A percentile compares a stretch with the other conserved stretches of the same genome.
phyloP scores from a whole-genome alignment of 768 basidiomycete genomes.

The Dentipellis sp. region DNA sequence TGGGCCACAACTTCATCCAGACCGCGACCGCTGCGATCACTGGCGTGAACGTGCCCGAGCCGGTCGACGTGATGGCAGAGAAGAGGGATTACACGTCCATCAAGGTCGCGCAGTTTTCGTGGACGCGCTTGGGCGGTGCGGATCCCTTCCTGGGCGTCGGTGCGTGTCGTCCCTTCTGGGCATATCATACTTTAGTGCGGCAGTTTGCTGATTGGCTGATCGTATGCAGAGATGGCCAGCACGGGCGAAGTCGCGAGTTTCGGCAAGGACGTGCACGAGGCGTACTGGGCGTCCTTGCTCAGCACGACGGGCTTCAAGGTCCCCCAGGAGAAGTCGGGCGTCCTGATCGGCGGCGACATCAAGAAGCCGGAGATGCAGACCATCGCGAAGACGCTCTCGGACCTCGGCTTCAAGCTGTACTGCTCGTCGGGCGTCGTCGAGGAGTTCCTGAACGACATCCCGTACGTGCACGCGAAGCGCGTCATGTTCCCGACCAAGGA shows the following conservation, averaged over 20 bases:
- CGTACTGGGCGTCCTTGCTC: constrained; percentile 91
- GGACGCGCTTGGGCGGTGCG: constrained; percentile 92
- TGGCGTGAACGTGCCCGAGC: constrained; percentile 78
- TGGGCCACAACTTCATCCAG: constrained; percentile 96
- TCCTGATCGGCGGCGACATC: constrained; percentile 88
- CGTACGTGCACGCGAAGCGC: constrained; percentile 72
- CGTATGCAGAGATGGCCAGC: constrained; percentile 81
- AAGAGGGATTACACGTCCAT: constrained; percentile 88
- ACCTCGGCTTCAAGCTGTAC: constrained; percentile 93
- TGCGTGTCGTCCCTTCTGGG: constrained; percentile 28
- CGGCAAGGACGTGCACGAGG: constrained; percentile 88
- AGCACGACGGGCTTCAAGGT: constrained; percentile 95
- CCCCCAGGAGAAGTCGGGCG: constrained; percentile 75
- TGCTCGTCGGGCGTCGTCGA: constrained; percentile 78
- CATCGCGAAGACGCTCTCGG: constrained; percentile 70
- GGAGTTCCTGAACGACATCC: constrained; percentile 67
- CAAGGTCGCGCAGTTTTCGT: constrained; percentile 97
- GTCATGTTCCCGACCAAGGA: constrained; percentile 97
- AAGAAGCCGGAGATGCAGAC: constrained; percentile 77
- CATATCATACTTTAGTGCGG: not conserved
- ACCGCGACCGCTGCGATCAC: constrained; percentile 85
- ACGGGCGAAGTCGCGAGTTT: constrained; percentile 98
- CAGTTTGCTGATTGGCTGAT: not conserved
- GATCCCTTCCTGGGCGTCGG: constrained; percentile 96
- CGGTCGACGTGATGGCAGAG: constrained; percentile 86